These are phyloP conservation scores for Chloropicon primus DNA, from an alignment of 139 green algal genomes.

Conservation along the genomic window DNA sequence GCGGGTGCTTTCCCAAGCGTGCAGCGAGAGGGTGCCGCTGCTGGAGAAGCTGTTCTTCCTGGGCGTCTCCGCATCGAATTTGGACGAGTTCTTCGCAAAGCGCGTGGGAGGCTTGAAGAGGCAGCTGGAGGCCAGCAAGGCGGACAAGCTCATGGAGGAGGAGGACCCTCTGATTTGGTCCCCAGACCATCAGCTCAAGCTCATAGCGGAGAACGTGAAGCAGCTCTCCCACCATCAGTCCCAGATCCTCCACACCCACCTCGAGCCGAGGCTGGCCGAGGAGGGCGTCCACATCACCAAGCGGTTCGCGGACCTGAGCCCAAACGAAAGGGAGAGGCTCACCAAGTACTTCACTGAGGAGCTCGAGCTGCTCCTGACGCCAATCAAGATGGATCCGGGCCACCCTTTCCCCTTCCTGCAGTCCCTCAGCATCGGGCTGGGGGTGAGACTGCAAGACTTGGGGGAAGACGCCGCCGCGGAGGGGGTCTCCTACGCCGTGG, in stretches of 20 bases:
- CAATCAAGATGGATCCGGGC: conserved; percentile 35
- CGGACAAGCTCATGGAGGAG: conserved; percentile 27
- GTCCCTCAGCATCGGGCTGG: conserved; percentile 30
- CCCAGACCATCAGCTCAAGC: conserved; percentile 26
- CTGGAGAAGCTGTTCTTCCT: conserved; percentile 42
- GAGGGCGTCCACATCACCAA: conserved; percentile 14
- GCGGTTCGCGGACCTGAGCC: conserved; percentile 15
- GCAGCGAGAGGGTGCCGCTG: conserved; percentile 19
- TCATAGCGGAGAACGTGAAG: conserved; percentile 27
- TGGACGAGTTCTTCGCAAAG: conserved; percentile 54
- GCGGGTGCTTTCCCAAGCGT: conserved; percentile 33
- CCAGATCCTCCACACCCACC: conserved; percentile 5
- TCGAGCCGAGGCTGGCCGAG: conserved; percentile 18
- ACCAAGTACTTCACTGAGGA: conserved; percentile 23
- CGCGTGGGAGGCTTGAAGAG: conserved; percentile 42
- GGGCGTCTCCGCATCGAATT: conserved; percentile 34
- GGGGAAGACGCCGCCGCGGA: conserved; percentile 7
- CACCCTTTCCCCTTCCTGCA: conserved; percentile 44
- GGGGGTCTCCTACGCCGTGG: conserved; percentile 13
- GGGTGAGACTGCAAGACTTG: conserved; percentile 25
- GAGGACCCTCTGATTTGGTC: conserved; percentile 6
- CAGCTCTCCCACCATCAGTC: conserved; percentile 17
- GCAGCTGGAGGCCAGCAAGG: conserved; percentile 27
- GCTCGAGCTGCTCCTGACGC: conserved; percentile 39
- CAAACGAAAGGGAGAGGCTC: conserved; percentile 1